Base-by-base conservation (phyloP, 805 yeast species). In the Wickerhamomyces alni region DNA sequence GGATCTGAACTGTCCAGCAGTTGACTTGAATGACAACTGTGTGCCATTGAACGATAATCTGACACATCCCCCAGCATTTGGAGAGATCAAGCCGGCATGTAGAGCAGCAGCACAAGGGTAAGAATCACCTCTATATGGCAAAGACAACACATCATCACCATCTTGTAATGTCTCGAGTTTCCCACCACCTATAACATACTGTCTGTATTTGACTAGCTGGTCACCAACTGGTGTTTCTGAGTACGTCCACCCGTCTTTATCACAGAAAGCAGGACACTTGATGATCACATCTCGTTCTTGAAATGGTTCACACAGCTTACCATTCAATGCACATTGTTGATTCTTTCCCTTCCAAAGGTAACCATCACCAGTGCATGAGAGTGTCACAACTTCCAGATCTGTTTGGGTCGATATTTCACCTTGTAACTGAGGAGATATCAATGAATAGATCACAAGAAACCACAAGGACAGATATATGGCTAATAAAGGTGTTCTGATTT, bases 231-330 rank as follows among this genome's bases (percentile, higher is more conserved):
- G 78, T 13, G 80, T 61, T 22, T 79, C 74, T 2, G 86, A 74
- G 56, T 78, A 87, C 0, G 86, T 72, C 76, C 81, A 75, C 33
- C 86, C 76, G 7, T 30, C 33, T 22, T 80, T 63, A 47, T 80
- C 85, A 59, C 96, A 87, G 25, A 87, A 64, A 0, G 95, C 91
- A 0, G 95, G 95, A 58, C 96, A 87, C 46, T 87, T 65, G 52
- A 87, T 69, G 6, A 70, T 55, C 24, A 80, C 66, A 24, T 71
- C 72, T n/a, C 63, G 52, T 24, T 65, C 57, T 4, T 54, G 59
- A 36, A 71, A 62, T 0, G 77, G 72, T 2, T 55, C 60, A 60
- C 96, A 87, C 8, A 63, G 48, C 13, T 63, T 55, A 2, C 80
- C 94, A 48, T 81, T 65, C 15, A 80, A 47, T 0, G 95, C 95